Conservation (phyloP, 164 flowering plant genomes). For the Sedum album region DNA sequence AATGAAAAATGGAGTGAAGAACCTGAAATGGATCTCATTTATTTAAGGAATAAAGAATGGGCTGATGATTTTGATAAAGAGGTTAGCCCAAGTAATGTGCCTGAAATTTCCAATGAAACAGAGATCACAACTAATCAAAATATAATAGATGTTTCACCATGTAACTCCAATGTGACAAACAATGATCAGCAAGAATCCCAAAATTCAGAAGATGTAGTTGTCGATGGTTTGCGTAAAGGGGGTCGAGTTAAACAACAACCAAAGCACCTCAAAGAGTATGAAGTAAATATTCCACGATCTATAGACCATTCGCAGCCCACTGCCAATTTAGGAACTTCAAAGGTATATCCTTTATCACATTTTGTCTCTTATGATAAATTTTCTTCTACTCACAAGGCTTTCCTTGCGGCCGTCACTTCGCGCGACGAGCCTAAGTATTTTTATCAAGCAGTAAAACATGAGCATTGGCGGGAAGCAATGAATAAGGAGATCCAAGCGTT, state of each 20-base stretch:
- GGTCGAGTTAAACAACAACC: not conserved
- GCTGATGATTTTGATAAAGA: not conserved
- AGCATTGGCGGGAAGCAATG: too few relatives aligned
- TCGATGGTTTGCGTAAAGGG: not conserved
- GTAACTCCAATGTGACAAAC: not conserved
- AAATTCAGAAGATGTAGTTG: not conserved
- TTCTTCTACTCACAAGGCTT: too few relatives aligned
- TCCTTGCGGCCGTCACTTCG: too few relatives aligned
- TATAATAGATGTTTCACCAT: not conserved
- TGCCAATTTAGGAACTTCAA: not conserved
- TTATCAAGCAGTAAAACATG: too few relatives aligned
- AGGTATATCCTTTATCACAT: not conserved
- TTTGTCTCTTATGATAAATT: too few relatives aligned
- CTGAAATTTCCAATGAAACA: not conserved
- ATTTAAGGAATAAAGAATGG: not conserved
- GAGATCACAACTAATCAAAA: not conserved
- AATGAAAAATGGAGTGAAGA: not conserved
- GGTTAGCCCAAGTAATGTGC: not conserved
- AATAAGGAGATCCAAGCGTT: too few relatives aligned
- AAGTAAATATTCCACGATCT: too few relatives aligned
- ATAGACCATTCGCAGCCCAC: too few relatives aligned
- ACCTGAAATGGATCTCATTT: not conserved
- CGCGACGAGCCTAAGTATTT: too few relatives aligned
- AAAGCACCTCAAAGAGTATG: not conserved
- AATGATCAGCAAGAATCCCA: not conserved